Conservation (phyloP, 2,329 filamentous ascomycete genomes). For the Stagonosporopsis tanaceti region DNA sequence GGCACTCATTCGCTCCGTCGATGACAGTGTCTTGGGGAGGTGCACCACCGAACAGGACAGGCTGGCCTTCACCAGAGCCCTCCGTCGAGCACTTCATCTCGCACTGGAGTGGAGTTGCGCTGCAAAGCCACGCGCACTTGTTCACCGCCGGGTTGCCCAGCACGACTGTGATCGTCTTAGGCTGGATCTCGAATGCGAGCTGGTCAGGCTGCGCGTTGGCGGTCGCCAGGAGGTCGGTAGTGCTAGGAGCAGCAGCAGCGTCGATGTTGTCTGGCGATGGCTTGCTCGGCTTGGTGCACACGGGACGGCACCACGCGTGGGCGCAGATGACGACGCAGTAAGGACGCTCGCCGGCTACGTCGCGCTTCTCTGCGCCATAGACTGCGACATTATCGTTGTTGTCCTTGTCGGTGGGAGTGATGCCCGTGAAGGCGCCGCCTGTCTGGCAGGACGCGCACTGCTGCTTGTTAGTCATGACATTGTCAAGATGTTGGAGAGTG, state of each 20-base stretch:
- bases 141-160: background rate
- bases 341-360: no score
- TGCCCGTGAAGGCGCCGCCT: background rate
- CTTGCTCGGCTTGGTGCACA: background rate
- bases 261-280: background rate
- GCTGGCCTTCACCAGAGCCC: background rate
- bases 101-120: background rate
- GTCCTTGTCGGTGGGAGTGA: background rate
- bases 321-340: conserved; percentile 10
- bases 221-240: background rate
- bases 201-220: background rate
- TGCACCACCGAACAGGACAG: background rate
- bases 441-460: conserved; percentile 3
- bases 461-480: background rate
- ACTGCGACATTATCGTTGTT: background rate
- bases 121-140: conserved; percentile 8
- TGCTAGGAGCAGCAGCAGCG: background rate
- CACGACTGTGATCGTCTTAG: background rate
- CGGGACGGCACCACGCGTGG: background rate
- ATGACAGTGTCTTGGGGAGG: background rate
- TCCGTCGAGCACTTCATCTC: background rate
- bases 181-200: background rate
- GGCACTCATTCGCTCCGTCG: background rate
- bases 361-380: no score
- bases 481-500: background rate